Evolutionary conservation across 192 early-diverging fungal genomes (phyloP), one percentile per base, ranked within the genome.

Genomic region (Coemansia sp.): DNA sequence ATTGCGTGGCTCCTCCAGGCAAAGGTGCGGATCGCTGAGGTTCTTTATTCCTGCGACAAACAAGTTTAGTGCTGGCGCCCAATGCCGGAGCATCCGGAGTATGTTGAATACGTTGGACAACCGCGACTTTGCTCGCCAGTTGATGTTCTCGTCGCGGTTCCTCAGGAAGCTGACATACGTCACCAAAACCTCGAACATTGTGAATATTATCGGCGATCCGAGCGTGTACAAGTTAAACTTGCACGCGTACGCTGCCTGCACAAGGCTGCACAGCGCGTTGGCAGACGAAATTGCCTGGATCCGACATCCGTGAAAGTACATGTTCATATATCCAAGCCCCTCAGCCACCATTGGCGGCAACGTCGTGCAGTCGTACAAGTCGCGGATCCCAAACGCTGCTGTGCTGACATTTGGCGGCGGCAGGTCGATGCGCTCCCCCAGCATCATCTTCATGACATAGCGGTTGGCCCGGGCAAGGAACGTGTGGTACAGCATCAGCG

Each of bases 371-470:
- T 76, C 75, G 59, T 76, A 76, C 45, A 76, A 56, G 40, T 80
- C 77, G 40, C 77, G 65, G 43, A 80, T 65, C 8, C 69, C 73
- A 59, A 80, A 80, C 20, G 58, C 72, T 43, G 56, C 32, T 9
- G 77, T 80, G 43, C 32, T 65, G 19, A 74, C 63, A 40, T 80
- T 69, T 2, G 77, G 77, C 53, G 77, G 69, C 53, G 77, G 77
- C 59, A 63, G 59, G 33, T 68, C 57, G 23, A 80, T 58, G 6
- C 57, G 66, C 72, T 80, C 77, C 14, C 77, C 77, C 52, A 75
- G 60, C 78, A 80, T 71, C 49, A 62, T 62, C 66, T 80, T 80
- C 78, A 80, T 80, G 9, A 65, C 69, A 41, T 65, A 71, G 3
- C 78, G 65, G 69, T 80, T 80, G 29, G 78, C 78, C 3, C 78